Conservation (phyloP, 129 eudicot species). For the Gnaphalium uliginosum region DNA sequence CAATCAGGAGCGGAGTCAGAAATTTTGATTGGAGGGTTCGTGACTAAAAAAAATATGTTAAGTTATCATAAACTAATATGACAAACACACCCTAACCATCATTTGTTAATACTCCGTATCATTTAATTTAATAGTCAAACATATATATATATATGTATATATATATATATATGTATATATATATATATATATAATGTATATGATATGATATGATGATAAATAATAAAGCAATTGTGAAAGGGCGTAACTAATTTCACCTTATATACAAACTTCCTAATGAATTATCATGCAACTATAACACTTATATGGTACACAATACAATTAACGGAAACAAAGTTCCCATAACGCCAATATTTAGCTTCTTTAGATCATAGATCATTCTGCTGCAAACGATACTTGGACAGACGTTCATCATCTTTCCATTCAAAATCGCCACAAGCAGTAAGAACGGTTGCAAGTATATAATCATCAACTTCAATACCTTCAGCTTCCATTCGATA, state of each 20-base stretch:
- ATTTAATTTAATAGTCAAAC: not conserved
- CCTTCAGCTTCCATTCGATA: conserved; percentile 86
- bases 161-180: no score
- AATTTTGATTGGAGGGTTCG: no score
- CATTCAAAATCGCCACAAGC: conserved; percentile 75
- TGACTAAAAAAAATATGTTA: no score
- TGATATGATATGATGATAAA: no score
- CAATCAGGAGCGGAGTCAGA: no score
- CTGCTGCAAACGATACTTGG: conserved; percentile 31
- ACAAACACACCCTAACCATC: not conserved
- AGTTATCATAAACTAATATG: no score
- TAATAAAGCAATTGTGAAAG: not conserved
- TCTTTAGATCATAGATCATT: conserved; percentile 21
- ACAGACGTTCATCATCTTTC: conserved; percentile 32
- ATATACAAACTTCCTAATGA: conserved; percentile 24
- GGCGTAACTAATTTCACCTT: conserved; percentile 12
- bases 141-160: no score
- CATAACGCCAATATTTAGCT: not conserved
- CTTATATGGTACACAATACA: conserved; percentile 13
- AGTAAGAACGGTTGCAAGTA: conserved; percentile 74
- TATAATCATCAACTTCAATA: conserved; percentile 69
- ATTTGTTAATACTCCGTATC: not conserved
- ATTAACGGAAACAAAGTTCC: not conserved
- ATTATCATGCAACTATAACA: conserved; percentile 1
- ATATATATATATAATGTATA: no score